Base-by-base conservation (phyloP, 805 yeast species). In the Candida endomychidarum region DNA sequence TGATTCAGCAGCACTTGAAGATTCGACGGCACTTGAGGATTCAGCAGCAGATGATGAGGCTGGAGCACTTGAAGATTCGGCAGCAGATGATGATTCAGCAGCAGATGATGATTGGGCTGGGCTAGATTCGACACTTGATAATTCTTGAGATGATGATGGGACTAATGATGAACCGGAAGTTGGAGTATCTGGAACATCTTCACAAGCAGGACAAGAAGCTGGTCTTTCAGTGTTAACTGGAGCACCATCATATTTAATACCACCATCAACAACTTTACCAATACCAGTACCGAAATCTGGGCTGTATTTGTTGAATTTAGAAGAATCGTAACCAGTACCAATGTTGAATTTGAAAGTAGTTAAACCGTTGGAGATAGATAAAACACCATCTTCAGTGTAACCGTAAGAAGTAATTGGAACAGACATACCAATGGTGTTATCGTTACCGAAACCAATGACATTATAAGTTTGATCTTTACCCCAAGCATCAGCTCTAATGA, bases 371-470 rank as follows among this genome's bases (percentile, higher is more conserved):
- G 47, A 42, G 30, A 47, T 34, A 27, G 45, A 34, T 28, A 47
- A 47, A 17, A 40, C 38, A 42, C 51, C 51, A 17, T 40, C 47
- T 5, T 34, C 42, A 33, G 30, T 21, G 26, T 45, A 47, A 26
- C 40, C 24, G 37, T 23, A 45, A 5, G 49, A 38, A 3, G 17
- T 23, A 29, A 52, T 45, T 39, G 48, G 36, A 16, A 44, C 43
- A 47, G 48, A 47, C 33, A 56, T 38, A 17, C 60, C 63, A 44
- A 58, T 54, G 14, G 45, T 39, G 40, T 58, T 58, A n/a, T 59
- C 59, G 36, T 48, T 47, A 40, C 64, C 64, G 44, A 49, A 59
- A 14, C 62, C 62, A 18, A 52, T 51, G 36, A 58, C 59, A 2
- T 47, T 49, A 45, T 46, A 49, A 21, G 54, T 47, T 41, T 53